phyloP scores from a whole-genome alignment of 2,329 filamentous ascomycete genomes.

The Exophiala aquamarina region DNA sequence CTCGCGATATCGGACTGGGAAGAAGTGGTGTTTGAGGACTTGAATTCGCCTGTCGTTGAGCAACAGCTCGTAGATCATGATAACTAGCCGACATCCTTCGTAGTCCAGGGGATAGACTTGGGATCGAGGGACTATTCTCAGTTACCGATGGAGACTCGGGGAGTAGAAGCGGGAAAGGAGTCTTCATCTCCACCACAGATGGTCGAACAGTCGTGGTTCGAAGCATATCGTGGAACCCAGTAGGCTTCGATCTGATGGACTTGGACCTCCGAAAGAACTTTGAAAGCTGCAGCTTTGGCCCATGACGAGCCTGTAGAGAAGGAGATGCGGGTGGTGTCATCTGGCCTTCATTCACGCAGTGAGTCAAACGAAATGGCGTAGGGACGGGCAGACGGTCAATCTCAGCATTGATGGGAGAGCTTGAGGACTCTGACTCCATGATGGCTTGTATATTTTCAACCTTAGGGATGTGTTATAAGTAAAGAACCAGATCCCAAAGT shows the following conservation, averaged over 20 bases:
- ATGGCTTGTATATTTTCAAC: no score
- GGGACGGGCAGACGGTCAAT: background rate
- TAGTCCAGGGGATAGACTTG: conserved; percentile 4
- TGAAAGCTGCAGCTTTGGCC: conserved; percentile 13
- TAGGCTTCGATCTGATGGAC: conserved; percentile 7
- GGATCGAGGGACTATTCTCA: conserved; percentile 1
- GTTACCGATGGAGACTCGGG: conserved; percentile 7
- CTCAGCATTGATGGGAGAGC: no score
- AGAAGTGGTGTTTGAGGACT: conserved; percentile 13
- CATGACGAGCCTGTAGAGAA: background rate
- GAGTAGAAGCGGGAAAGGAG: conserved; percentile 9
- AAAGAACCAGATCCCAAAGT: background rate
- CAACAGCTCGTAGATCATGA: conserved; percentile 16
- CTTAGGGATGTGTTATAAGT: conserved; percentile 5
- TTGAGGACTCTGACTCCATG: no score
- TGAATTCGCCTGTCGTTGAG: conserved; percentile 5
- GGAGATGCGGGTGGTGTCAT: conserved; percentile 15
- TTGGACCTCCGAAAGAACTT: conserved; percentile 16
- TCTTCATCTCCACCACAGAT: conserved; percentile 4
- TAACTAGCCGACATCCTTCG: conserved; percentile 20
- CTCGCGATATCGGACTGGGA: conserved; percentile 17
- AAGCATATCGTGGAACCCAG: background rate
- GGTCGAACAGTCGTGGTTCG: conserved; percentile 4
- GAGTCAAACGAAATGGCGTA: conserved; percentile 8
- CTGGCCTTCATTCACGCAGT: conserved; percentile 13